phyloP scores from a whole-genome alignment of 208 protist genomes.

The Acanthamoeba sp. region DNA sequence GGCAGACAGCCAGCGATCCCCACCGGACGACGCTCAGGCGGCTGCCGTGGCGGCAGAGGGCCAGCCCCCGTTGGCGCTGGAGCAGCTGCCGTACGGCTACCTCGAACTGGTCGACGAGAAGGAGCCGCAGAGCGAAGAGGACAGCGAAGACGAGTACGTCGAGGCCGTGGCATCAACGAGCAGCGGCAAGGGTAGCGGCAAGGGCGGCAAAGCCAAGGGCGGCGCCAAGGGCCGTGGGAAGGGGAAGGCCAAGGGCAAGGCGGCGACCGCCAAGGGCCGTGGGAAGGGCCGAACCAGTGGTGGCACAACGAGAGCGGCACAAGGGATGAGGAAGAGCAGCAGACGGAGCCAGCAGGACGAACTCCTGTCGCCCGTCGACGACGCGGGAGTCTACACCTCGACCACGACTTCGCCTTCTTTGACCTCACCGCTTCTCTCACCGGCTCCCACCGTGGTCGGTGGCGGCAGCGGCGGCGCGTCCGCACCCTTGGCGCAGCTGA shows the following conservation, averaged over 20 bases:
- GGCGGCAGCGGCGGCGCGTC: neutral
- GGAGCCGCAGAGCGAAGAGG: neutral
- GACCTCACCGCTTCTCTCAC: neutral
- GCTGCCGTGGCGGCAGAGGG: neutral
- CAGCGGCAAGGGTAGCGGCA: neutral
- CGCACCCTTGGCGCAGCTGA: neutral
- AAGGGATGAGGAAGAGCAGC: neutral
- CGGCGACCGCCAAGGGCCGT: neutral
- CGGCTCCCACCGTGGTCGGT: neutral
- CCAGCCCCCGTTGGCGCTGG: neutral
- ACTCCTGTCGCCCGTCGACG: neutral
- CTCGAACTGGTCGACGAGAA: constrained; percentile 7
- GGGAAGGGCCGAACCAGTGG: constrained; percentile 16
- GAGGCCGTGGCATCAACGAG: neutral
- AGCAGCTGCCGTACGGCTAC: neutral
- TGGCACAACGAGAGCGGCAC: neutral
- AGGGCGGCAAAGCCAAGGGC: neutral
- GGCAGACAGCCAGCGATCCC: neutral
- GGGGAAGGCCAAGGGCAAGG: constrained; percentile 26
- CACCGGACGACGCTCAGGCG: neutral
- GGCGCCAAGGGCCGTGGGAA: neutral
- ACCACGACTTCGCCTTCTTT: neutral
- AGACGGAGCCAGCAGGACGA: constrained; percentile 36
- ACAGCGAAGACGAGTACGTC: constrained; percentile 45
- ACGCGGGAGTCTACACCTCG: neutral